A percentile compares a stretch with the other conserved stretches of the same genome.
These are phyloP conservation scores for Monilinia vaccinii-corymbosi DNA, from an alignment of 2,329 filamentous ascomycete genomes.

Conservation along the genomic window DNA sequence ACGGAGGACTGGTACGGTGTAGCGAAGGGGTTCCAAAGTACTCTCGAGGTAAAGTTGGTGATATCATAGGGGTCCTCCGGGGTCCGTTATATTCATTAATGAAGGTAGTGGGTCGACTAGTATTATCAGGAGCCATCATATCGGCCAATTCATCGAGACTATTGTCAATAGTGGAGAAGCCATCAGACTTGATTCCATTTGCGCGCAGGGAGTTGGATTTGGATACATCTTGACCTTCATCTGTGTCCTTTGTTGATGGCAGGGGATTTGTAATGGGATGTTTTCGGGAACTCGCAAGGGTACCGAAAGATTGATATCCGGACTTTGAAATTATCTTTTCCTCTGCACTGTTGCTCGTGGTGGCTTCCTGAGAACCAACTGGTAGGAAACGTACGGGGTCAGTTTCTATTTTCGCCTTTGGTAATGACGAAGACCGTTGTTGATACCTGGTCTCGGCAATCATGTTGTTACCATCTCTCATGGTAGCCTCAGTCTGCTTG, in stretches of 20 bases:
- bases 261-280: neutral
- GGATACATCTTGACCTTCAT: neutral
- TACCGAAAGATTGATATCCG: neutral
- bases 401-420: neutral
- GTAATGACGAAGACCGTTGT: neutral
- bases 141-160: slow-evolving; percentile 16
- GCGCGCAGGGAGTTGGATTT: neutral
- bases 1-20: slow-evolving; percentile 3
- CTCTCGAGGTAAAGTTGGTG: slow-evolving; percentile 17
- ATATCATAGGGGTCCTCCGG: slow-evolving; percentile 15
- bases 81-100: neutral
- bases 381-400: neutral
- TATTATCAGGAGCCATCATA: slow-evolving; percentile 12
- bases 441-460: neutral
- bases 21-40: slow-evolving; percentile 3
- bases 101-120: slow-evolving; percentile 7
- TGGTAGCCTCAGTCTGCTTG: neutral
- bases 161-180: slow-evolving; percentile 13
- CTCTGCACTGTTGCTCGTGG: too few relatives aligned
- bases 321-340: neutral
- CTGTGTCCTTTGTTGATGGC: neutral
- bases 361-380: neutral
- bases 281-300: neutral
- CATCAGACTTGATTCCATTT: slow-evolving; percentile 12
- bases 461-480: neutral